Evolutionary conservation across 2,329 filamentous ascomycete genomes (phyloP).

Genomic region (Thelonectria discophora): DNA sequence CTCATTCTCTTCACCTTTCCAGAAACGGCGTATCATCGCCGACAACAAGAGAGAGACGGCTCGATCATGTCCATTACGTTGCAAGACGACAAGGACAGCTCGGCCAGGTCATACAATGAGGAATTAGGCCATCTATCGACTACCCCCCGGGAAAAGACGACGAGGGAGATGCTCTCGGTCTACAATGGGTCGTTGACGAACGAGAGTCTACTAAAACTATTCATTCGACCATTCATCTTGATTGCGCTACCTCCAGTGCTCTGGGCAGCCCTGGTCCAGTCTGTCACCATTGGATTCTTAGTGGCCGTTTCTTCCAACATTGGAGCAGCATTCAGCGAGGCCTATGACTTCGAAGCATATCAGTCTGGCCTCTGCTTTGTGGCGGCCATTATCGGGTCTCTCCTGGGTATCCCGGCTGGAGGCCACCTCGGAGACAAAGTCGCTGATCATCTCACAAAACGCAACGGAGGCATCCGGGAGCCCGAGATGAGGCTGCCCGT

Average conservation of each 20-base stretch:
- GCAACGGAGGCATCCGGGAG: constrained; percentile 65
- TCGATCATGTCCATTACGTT: constrained; percentile 11
- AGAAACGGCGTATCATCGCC: constrained; percentile 59
- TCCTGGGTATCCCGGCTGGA: constrained; percentile 60
- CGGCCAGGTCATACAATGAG: constrained; percentile 29
- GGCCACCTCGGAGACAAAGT: constrained; percentile 58
- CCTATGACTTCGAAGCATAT: constrained; percentile 56
- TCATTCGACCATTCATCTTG: constrained; percentile 59
- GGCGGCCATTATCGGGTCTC: constrained; percentile 56
- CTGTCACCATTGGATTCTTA: constrained; percentile 64
- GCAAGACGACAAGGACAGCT: constrained; percentile 23
- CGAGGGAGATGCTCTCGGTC: constrained; percentile 50
- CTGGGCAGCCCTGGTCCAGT: constrained; percentile 63
- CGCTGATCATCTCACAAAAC: constrained; percentile 58
- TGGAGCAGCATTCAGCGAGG: constrained; percentile 51
- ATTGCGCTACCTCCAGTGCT: constrained; percentile 62
- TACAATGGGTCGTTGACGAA: constrained; percentile 53
- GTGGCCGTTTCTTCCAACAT: constrained; percentile 65
- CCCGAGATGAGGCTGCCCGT: constrained; percentile 68
- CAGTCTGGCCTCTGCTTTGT: constrained; percentile 63
- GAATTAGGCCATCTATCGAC: constrained; percentile 13
- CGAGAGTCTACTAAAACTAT: constrained; percentile 58
- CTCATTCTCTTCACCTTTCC: constrained; percentile 63
- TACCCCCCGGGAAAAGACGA: constrained; percentile 37
- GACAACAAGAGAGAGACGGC: constrained; percentile 20